Base-by-base conservation (phyloP, 2,329 filamentous ascomycete species). In the Epicoccum sorghinum region DNA sequence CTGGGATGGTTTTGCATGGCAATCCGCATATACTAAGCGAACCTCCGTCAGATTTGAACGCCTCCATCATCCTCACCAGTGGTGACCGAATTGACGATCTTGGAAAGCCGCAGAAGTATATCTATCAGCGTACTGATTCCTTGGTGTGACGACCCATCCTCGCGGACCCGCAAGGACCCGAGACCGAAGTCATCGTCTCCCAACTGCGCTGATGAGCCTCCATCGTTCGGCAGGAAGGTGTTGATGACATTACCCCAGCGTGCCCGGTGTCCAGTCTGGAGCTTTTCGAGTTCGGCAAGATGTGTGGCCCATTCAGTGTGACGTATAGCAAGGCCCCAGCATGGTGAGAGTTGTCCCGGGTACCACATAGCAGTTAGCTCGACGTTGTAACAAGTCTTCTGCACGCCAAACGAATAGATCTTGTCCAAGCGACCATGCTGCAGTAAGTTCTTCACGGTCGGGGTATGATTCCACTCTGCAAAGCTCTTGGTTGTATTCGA, bases 311-410 rank as follows among this genome's bases (percentile, higher is more conserved):
- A 74, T 13, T 72, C 65, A 3, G 32, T 51, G 36, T 72, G 71
- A 35, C 68, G 69, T 13, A 74, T 55, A 27, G 54, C 52, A 14
- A 73, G 53, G 13, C 69, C 69, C 70, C 70, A 74, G 41, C 65
- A 67, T n/a, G 68, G 65, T 1, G 42, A 18, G 1, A 41, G 42
- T 13, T 60, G 41, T 2, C 30, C 10, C 1, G 66, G 64, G 27
- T 72, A 69, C 69, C 70, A 73, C 65, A 71, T 70, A 2, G 54
- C 55, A 0, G 54, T 52, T 5, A 58, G 32, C 33, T 73, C 69
- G 9, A 66, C 64, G 22, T 61, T 65, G 52, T 72, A 74, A 13
- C 51, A 52, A 3, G 69, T 72, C 0, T 66, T 52, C 33, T 53
- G 57, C 27, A 74, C 60, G 1, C 65, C 66, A 37, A 73, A 72